Evolutionary conservation across 1,139 yeast species (phyloP).

Genomic region (Lodderomyces orthopsilosis): DNA sequence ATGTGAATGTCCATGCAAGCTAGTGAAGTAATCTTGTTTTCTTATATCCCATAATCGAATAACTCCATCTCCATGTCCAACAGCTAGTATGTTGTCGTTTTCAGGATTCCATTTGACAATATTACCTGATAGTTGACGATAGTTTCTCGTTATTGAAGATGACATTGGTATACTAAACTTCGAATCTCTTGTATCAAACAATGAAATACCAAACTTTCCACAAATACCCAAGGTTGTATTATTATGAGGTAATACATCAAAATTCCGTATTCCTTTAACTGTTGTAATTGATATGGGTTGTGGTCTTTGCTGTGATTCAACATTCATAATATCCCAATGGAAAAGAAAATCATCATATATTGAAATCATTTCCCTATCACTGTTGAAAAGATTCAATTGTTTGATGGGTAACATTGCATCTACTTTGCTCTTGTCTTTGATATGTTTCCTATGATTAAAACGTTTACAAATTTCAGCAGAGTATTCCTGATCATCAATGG

Average conservation of each 20-base stretch:
- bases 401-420: constrained; percentile 19
- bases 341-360: constrained; percentile 63
- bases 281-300: constrained; percentile 52
- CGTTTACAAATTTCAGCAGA: constrained; percentile 73
- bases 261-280: constrained; percentile 48
- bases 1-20: constrained; percentile 52
- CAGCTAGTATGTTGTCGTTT: constrained; percentile 61
- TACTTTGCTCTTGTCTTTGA: constrained; percentile 28
- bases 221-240: constrained; percentile 49
- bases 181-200: constrained; percentile 60
- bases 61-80: constrained; percentile 59
- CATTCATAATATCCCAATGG: constrained; percentile 68
- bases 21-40: constrained; percentile 46
- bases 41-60: constrained; percentile 78
- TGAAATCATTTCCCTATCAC: constrained; percentile 39
- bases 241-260: constrained; percentile 45
- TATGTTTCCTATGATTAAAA: constrained; percentile 68
- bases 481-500: constrained; percentile 25
- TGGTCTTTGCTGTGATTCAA: constrained; percentile 39
- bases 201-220: constrained; percentile 68
- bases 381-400: constrained; percentile 25
- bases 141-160: constrained; percentile 11
- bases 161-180: constrained; percentile 33
- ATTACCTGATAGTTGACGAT: constrained; percentile 27
- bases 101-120: constrained; percentile 62